phyloP scores from a whole-genome alignment of 2,329 filamentous ascomycete species.

The Phialocephala sp. region DNA sequence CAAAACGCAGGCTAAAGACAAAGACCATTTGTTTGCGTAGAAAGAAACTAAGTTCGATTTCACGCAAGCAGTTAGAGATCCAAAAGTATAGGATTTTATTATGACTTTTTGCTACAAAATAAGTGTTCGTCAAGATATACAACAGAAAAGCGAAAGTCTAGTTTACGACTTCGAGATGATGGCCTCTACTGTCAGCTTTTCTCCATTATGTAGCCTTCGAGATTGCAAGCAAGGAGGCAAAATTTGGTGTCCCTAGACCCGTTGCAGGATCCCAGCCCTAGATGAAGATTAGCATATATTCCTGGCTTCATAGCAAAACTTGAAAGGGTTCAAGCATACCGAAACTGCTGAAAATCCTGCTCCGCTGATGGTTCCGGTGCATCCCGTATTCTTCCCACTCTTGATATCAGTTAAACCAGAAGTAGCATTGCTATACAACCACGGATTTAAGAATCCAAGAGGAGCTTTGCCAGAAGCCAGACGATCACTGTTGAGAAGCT shows the following conservation, averaged over 20 bases:
- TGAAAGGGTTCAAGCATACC: constrained; percentile 9
- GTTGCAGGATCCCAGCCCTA: constrained; percentile 54
- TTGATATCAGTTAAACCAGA: constrained; percentile 51
- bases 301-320: not conserved
- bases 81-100: no score
- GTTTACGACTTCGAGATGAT: not conserved
- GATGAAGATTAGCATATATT: not conserved
- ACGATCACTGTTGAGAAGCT: constrained; percentile 67
- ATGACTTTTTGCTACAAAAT: no score
- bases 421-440: constrained; percentile 46
- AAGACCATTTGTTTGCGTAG: not conserved
- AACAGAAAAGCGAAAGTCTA: no score
- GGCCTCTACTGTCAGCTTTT: not conserved
- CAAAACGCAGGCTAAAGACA: not conserved
- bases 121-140: no score
- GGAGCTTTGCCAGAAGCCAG: constrained; percentile 54
- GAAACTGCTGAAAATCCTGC: constrained; percentile 35
- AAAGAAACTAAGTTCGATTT: no score
- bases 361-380: constrained; percentile 36
- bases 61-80: not conserved
- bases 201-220: constrained; percentile 20
- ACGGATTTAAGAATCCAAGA: constrained; percentile 52
- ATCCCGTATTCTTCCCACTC: constrained; percentile 47
- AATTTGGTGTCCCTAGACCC: constrained; percentile 52
- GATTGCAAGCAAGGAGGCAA: constrained; percentile 28